These are phyloP conservation scores for Phalaenopsis equestris DNA, from an alignment of 106 monocot species.

Conservation along the genomic window DNA sequence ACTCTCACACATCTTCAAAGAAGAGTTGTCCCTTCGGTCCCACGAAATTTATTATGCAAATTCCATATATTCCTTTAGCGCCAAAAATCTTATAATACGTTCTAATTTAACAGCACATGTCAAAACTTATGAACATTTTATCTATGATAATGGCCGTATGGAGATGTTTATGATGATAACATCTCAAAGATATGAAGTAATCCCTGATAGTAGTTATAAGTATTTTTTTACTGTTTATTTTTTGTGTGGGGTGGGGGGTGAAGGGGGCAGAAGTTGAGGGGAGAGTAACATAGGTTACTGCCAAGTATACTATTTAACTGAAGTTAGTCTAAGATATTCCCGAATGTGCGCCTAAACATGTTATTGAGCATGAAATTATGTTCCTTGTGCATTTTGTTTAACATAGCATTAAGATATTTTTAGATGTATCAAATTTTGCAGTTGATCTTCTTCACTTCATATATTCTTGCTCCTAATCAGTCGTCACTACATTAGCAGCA, in stretches of 20 bases:
- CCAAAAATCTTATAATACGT: background rate
- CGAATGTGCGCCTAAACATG: background rate
- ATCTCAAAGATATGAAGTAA: background rate
- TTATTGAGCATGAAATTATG: background rate
- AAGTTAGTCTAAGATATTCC: background rate
- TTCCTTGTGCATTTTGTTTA: background rate
- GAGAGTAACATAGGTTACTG: background rate
- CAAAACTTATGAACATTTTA: background rate
- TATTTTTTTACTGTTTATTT: no score
- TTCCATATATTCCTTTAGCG: background rate
- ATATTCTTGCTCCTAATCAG: background rate
- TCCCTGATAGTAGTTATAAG: background rate
- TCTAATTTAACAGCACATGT: background rate
- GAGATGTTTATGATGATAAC: background rate
- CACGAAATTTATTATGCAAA: background rate
- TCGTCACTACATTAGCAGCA: background rate
- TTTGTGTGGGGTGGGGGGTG: no score
- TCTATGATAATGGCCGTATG: background rate
- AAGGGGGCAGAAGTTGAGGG: no score
- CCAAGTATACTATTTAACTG: background rate
- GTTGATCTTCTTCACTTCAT: background rate
- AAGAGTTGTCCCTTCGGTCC: background rate
- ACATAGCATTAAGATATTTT: background rate
- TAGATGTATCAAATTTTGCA: background rate
- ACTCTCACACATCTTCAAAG: background rate